These are phyloP conservation scores for Verruconis gallopava DNA, from an alignment of 2,329 filamentous ascomycete species.

Conservation along the genomic window DNA sequence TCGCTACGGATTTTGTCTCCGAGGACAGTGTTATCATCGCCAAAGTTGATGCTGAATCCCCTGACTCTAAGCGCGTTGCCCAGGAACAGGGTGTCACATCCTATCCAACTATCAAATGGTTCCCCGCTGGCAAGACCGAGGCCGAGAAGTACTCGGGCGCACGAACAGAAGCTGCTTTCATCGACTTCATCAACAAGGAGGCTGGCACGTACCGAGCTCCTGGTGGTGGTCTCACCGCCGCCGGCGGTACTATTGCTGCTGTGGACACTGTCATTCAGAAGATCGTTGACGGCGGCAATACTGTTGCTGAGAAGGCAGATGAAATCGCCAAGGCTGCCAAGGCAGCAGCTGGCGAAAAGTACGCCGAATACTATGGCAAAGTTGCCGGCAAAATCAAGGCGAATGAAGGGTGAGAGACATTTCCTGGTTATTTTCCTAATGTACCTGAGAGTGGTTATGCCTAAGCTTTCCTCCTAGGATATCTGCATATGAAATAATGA, in stretches of 20 bases:
- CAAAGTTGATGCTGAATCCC: constrained; percentile 88
- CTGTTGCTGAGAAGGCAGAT: constrained; percentile 48
- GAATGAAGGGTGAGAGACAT: too few species aligned
- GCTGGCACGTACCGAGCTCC: constrained; percentile 71
- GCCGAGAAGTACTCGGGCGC: constrained; percentile 59
- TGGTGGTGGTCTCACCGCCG: constrained; percentile 66
- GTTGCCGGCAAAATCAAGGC: constrained; percentile 74
- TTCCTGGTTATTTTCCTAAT: too few species aligned
- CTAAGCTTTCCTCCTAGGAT: too few species aligned
- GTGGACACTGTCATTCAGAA: constrained; percentile 67
- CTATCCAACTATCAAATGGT: constrained; percentile 98
- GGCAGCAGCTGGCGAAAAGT: constrained; percentile 45
- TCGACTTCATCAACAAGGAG: constrained; percentile 78
- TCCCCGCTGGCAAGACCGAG: constrained; percentile 69
- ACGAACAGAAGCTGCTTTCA: constrained; percentile 62
- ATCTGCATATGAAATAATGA: too few species aligned
- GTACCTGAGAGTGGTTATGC: too few species aligned
- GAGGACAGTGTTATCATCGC: constrained; percentile 75
- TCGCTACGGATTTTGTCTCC: constrained; percentile 67
- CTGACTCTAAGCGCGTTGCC: constrained; percentile 68
- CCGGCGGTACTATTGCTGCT: constrained; percentile 68
- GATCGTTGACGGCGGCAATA: constrained; percentile 49
- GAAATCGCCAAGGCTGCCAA: constrained; percentile 62
- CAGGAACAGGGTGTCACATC: constrained; percentile 64
- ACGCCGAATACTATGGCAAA: constrained; percentile 86